phyloP scores from a whole-genome alignment of 1,284 basidiomycete genomes.

The Sanghuangporus sanghuang region DNA sequence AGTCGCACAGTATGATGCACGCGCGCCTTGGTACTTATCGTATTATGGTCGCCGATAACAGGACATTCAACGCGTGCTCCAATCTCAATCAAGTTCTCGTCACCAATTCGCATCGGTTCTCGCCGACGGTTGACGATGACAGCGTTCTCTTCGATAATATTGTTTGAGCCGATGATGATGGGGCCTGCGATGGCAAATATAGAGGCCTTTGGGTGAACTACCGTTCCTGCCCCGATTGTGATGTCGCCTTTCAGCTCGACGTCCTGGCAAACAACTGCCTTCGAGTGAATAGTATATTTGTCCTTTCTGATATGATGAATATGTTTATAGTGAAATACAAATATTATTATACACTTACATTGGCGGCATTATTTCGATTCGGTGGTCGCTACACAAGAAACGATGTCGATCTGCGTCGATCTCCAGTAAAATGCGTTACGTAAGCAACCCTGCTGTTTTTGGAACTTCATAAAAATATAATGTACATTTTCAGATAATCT shows the following conservation, averaged over 20 bases:
- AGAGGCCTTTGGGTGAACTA: conserved; percentile 92
- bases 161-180: conserved; percentile 82
- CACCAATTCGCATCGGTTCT: conserved; percentile 87
- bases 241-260: conserved; percentile 87
- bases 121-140: conserved; percentile 83
- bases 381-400: no score
- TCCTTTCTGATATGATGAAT: conserved; percentile 48
- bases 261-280: conserved; percentile 82
- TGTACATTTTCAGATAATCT: not conserved
- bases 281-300: conserved; percentile 74
- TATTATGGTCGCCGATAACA: conserved; percentile 79
- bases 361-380: conserved; percentile 24
- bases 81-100: conserved; percentile 91
- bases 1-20: conserved; percentile 78
- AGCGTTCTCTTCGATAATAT: conserved; percentile 88
- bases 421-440: no score
- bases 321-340: not conserved
- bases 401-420: no score
- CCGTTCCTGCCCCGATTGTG: conserved; percentile 81
- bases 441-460: not conserved
- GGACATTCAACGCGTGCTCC: conserved; percentile 84
- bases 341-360: conserved; percentile 23
- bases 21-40: conserved; percentile 74
- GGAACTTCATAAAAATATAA: not conserved
- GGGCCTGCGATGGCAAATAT: conserved; percentile 86